Evolutionary conservation across 164 flowering plant species (phyloP).

Genomic region (Chimonanthus salicifolius): DNA sequence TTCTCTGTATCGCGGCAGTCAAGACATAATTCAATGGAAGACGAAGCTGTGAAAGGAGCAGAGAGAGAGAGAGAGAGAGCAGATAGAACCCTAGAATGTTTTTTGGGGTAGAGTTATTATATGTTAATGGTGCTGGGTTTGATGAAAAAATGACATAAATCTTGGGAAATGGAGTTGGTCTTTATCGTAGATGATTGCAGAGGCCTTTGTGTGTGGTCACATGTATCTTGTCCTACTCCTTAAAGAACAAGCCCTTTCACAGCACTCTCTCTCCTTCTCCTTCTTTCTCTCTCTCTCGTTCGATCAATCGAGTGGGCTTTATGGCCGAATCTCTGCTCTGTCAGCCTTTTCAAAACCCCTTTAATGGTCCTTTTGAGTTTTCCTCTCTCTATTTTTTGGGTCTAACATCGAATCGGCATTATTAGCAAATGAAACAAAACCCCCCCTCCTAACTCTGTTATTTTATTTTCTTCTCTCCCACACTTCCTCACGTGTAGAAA

Average conservation of each 20-base stretch:
- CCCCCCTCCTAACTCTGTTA: neutral
- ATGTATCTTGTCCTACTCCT: conserved; percentile 33
- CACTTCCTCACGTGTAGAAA: conserved; percentile 37
- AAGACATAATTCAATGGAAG: no score
- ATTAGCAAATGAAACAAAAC: conserved; percentile 33
- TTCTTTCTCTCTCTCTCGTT: conserved; percentile 4
- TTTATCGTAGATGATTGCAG: conserved; percentile 30
- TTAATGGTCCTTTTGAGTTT: neutral
- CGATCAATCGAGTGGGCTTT: conserved; percentile 1
- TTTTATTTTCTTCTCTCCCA: no score
- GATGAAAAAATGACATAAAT: conserved; percentile 9
- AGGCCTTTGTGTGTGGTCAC: conserved; percentile 31
- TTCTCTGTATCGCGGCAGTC: no score
- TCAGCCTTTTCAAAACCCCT: conserved; percentile 28
- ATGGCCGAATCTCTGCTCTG: conserved; percentile 16
- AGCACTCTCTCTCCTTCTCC: neutral
- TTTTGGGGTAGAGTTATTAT: neutral
- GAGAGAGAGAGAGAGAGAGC: no score
- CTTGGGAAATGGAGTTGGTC: conserved; percentile 27
- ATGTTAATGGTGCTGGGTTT: neutral
- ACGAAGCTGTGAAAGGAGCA: no score
- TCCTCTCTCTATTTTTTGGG: conserved; percentile 16
- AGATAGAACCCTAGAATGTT: no score
- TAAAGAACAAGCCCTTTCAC: conserved; percentile 1
- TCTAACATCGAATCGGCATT: conserved; percentile 21